phyloP scores from a whole-genome alignment of 495 filamentous ascomycete species.

The Zalerion maritima region DNA sequence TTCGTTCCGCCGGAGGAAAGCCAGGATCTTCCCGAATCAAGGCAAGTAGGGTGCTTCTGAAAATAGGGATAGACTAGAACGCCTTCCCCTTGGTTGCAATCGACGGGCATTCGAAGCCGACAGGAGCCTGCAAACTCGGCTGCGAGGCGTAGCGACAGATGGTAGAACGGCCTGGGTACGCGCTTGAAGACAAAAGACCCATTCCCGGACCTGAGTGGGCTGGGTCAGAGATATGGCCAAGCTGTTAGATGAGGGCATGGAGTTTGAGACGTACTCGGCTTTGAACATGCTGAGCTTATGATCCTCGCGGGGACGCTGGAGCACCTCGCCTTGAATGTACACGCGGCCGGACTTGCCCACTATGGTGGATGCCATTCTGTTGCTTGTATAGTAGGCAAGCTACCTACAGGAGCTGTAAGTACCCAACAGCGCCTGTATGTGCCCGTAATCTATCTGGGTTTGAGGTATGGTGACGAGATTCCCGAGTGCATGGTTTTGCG shows the following conservation, averaged over 20 bases:
- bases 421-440: too few relatives aligned
- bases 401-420: not conserved
- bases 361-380: slow-evolving; percentile 15
- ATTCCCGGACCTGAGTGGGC: slow-evolving; percentile 12
- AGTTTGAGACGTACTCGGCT: slow-evolving; percentile 14
- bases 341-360: slow-evolving; percentile 16
- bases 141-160: slow-evolving; percentile 13
- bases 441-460: too few relatives aligned
- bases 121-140: slow-evolving; percentile 15
- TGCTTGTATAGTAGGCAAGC: slow-evolving; percentile 6
- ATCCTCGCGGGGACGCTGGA: slow-evolving; percentile 12
- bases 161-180: slow-evolving; percentile 13
- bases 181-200: slow-evolving; percentile 17
- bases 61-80: slow-evolving; percentile 18
- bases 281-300: slow-evolving; percentile 16
- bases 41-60: slow-evolving; percentile 13
- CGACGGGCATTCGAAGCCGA: slow-evolving; percentile 16
- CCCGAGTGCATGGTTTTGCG: too few relatives aligned
- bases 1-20: slow-evolving; percentile 11
- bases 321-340: slow-evolving; percentile 14
- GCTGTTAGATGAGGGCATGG: slow-evolving; percentile 7
- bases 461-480: too few relatives aligned
- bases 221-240: slow-evolving; percentile 10
- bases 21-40: slow-evolving; percentile 13
- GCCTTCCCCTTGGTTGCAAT: slow-evolving; percentile 14